Conservation (phyloP, 2,329 filamentous ascomycete genomes). For the Fusarium piperis region DNA sequence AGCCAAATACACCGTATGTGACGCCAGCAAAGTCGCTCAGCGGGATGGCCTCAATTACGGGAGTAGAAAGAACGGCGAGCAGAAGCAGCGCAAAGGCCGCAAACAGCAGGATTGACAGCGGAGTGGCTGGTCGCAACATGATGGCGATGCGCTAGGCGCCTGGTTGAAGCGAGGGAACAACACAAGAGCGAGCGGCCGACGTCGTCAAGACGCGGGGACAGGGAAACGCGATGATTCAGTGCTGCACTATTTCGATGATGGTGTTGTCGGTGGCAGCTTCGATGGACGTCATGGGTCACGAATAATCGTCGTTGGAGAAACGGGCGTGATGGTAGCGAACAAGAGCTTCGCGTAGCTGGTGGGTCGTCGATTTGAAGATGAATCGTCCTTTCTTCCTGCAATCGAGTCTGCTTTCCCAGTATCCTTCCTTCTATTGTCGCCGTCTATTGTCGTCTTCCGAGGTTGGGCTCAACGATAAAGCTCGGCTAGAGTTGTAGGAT, state of each 20-base stretch:
- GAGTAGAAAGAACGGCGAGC: conserved; percentile 89
- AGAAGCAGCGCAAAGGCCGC: conserved; percentile 86
- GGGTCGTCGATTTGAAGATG: background rate
- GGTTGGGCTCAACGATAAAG: background rate
- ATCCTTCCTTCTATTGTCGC: background rate
- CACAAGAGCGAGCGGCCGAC: conserved; percentile 30
- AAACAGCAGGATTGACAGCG: conserved; percentile 85
- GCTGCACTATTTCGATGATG: background rate
- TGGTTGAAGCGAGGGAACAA: conserved; percentile 9
- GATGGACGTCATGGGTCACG: conserved; percentile 22
- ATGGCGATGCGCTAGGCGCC: conserved; percentile 51
- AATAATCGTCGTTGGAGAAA: conserved; percentile 4
- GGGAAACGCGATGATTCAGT: conserved; percentile 1
- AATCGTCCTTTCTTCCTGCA: conserved; percentile 1
- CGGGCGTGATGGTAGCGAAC: background rate
- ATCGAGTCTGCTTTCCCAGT: background rate
- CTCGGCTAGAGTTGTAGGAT: conserved; percentile 14
- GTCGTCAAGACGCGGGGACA: conserved; percentile 36
- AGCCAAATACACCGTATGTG: conserved; percentile 93
- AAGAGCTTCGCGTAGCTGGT: background rate
- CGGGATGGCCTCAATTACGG: conserved; percentile 85
- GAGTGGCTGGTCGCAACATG: conserved; percentile 93
- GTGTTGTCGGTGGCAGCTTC: conserved; percentile 8
- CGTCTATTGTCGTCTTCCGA: background rate
- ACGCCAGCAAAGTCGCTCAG: conserved; percentile 80